Percentiles rank a stretch among this genome's conserved stretches.
phyloP scores from a whole-genome alignment of 2,329 filamentous ascomycete genomes.

The Penicillium fuscoglaucum region DNA sequence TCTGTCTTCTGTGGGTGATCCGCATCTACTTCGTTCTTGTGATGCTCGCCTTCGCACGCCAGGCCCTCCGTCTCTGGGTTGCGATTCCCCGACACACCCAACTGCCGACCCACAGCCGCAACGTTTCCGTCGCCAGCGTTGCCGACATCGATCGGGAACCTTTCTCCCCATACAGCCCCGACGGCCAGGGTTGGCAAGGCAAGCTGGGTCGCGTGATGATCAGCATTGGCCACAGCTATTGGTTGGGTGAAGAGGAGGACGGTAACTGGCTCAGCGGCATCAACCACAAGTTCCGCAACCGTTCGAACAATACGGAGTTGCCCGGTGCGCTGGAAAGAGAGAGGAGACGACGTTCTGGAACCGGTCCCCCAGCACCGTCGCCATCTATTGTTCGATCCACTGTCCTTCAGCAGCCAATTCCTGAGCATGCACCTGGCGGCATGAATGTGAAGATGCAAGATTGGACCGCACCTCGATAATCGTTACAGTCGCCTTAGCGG shows the following conservation, averaged over 20 bases:
- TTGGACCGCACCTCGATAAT: conserved; percentile 35
- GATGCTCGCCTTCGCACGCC: conserved; percentile 78
- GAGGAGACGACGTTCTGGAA: conserved; percentile 61
- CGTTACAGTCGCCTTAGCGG: neutral
- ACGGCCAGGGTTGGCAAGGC: conserved; percentile 77
- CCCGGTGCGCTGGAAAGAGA: conserved; percentile 56
- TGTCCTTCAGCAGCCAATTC: conserved; percentile 36
- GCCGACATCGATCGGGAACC: conserved; percentile 59
- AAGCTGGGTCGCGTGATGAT: conserved; percentile 78
- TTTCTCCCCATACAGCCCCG: conserved; percentile 68
- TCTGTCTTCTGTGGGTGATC: conserved; percentile 70
- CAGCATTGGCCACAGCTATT: conserved; percentile 71
- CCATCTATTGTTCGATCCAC: conserved; percentile 38
- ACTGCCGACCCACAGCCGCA: conserved; percentile 44
- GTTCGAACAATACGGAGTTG: conserved; percentile 43
- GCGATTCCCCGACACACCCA: conserved; percentile 43
- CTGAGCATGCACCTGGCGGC: conserved; percentile 28
- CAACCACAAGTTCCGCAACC: conserved; percentile 60
- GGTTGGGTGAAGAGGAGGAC: conserved; percentile 67
- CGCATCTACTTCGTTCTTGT: conserved; percentile 82
- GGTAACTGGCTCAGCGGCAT: conserved; percentile 68
- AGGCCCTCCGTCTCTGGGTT: conserved; percentile 66
- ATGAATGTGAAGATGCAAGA: conserved; percentile 42
- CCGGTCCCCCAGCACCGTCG: conserved; percentile 53
- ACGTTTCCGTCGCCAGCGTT: conserved; percentile 49